Base-by-base conservation (phyloP, 768 basidiomycete genomes). In the Pleurotus salmoneostramineus region DNA sequence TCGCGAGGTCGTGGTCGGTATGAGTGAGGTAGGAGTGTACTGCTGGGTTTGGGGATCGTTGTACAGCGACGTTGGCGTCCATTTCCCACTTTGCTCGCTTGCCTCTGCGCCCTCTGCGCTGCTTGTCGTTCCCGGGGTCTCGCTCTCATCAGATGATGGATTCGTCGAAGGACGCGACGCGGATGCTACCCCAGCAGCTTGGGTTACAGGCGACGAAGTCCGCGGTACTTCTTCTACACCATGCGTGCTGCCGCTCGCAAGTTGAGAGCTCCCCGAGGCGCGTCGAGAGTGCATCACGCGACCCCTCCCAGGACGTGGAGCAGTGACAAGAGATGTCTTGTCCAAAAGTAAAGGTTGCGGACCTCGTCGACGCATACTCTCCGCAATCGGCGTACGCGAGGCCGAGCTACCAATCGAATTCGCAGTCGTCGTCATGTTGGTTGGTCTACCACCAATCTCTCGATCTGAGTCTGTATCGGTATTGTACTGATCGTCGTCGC, bases 401-500 rank as follows among this genome's bases (percentile, higher is more conserved):
- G 37, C 10, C 37, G 10, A 8, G n/a, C 37, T 40, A 40, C 8
- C 37, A 40, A n/a, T 40, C 37, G 10, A 8, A 40, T 40, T 40
- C 37, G 10, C 37, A 40, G 44, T 17, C 10, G 44, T 10, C n/a
- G 15, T 17, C 12, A 14, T 45, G 10, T 11, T 45, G 14, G 44
- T 45, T 17, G 44, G 44, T 45, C 44, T 1, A 17, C 37, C 10
- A 40, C 33, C 33, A 36, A 31, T 15, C 12, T 55, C 52, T 43
- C 52, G 35, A 21, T 55, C 52, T 8, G 52, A 55, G 52, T 55
- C 52, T 12, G 40, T 43, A 33, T 55, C 52, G 11, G 50, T 51
- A 14, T 33, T 51, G 33, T 51, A 51, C 27, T 32, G 5, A 31
- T 55, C 52, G 1, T 55, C 52, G 8, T 40, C 52, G 6, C 15